Percentiles rank a stretch among this genome's conserved stretches.
phyloP scores from a whole-genome alignment of 345 rosid species.

The Erysimum cheiranthoides region DNA sequence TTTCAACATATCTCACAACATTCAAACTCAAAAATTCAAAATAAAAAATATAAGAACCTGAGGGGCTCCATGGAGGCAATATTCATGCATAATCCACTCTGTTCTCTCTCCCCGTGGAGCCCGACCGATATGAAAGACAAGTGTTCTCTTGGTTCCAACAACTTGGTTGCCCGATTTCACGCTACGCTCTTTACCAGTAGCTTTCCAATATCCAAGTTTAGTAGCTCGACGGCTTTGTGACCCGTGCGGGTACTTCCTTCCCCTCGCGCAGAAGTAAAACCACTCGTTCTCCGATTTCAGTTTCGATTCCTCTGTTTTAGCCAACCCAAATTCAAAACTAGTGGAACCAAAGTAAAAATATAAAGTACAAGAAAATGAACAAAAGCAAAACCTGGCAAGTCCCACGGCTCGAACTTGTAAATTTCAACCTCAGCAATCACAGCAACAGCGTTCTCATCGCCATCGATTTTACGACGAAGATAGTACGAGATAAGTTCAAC shows the following conservation, averaged over 20 bases:
- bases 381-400: constrained; percentile 68
- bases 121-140: constrained; percentile 86
- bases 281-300: constrained; percentile 80
- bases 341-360: background rate
- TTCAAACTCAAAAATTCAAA: background rate
- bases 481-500: constrained; percentile 77
- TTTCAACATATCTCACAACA: background rate
- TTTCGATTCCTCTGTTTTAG: constrained; percentile 60
- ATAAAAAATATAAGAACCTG: constrained; percentile 53
- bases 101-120: constrained; percentile 94
- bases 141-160: constrained; percentile 91
- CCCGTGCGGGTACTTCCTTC: constrained; percentile 89
- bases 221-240: constrained; percentile 85
- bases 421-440: constrained; percentile 78
- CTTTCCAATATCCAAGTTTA: constrained; percentile 87
- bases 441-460: constrained; percentile 69
- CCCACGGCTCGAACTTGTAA: constrained; percentile 87
- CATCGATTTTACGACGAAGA: constrained; percentile 77
- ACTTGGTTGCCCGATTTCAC: constrained; percentile 63
- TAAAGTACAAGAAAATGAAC: background rate
- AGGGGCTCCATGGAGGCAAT: constrained; percentile 60
- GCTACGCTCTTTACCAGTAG: constrained; percentile 85
- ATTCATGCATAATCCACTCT: constrained; percentile 96
- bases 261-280: constrained; percentile 88
- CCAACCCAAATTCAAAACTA: background rate